These are phyloP conservation scores for Soucietia sequanensis DNA, from an alignment of 805 yeast species.

Conservation along the genomic window DNA sequence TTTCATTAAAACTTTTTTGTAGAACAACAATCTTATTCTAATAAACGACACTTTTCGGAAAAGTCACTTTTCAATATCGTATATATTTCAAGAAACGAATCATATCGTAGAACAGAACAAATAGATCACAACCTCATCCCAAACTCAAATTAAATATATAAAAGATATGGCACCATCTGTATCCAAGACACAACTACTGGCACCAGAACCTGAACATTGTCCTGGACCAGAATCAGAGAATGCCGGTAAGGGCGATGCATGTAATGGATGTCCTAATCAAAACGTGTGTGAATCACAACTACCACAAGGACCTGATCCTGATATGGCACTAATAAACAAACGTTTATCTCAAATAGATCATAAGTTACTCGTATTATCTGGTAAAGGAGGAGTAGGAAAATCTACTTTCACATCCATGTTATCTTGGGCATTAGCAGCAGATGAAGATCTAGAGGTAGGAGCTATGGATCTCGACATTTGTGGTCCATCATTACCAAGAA, in stretches of 20 bases:
- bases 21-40: too few species aligned
- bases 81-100: too few species aligned
- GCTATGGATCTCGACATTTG: slow-evolving; percentile 97
- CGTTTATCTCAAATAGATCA: slow-evolving; percentile 68
- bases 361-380: slow-evolving; percentile 75
- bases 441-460: slow-evolving; percentile 79
- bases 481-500: slow-evolving; percentile 94
- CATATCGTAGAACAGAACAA: too few species aligned
- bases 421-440: slow-evolving; percentile 93
- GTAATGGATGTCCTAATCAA: slow-evolving; percentile 93
- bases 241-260: slow-evolving; percentile 94
- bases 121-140: too few species aligned
- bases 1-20: too few species aligned
- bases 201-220: slow-evolving; percentile 95
- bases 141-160: too few species aligned
- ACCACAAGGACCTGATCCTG: slow-evolving; percentile 96
- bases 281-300: slow-evolving; percentile 78
- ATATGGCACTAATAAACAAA: slow-evolving; percentile 69
- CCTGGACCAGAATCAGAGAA: slow-evolving; percentile 95
- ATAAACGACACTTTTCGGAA: too few species aligned
- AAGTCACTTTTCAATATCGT: too few species aligned
- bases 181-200: slow-evolving; percentile 30
- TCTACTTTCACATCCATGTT: slow-evolving; percentile 94
- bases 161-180: slow-evolving; percentile 3
- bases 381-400: slow-evolving; percentile 97